A percentile compares a stretch with the other conserved stretches of the same genome.
These are phyloP conservation scores for Boletus patriciae DNA, from an alignment of 768 basidiomycete species.

Conservation along the genomic window DNA sequence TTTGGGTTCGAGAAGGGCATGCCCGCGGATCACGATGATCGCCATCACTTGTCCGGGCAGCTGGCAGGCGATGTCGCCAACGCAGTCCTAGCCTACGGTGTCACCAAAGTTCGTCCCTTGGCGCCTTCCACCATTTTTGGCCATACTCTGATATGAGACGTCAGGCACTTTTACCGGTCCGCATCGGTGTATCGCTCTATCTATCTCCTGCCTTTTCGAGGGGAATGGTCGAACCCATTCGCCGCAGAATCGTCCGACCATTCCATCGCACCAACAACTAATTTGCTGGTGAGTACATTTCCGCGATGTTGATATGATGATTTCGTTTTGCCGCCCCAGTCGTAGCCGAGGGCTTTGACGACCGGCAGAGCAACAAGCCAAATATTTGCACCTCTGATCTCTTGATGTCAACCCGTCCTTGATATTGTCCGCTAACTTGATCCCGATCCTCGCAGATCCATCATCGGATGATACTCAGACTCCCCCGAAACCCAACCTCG, in stretches of 20 bases:
- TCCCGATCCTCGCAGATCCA: neutral
- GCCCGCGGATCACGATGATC: constrained; percentile 3
- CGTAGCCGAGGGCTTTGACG: constrained; percentile 63
- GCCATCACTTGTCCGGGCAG: constrained; percentile 30
- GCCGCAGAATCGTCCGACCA: constrained; percentile 26
- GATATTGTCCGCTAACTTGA: constrained; percentile 11
- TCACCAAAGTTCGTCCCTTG: constrained; percentile 61
- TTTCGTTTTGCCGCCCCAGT: constrained; percentile 74
- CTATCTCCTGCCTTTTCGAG: constrained; percentile 73
- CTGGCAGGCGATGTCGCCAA: constrained; percentile 80
- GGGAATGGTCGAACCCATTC: constrained; percentile 60
- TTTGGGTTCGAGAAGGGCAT: constrained; percentile 70
- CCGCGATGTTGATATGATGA: constrained; percentile 44
- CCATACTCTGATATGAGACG: neutral
- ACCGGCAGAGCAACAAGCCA: constrained; percentile 67
- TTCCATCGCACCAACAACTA: constrained; percentile 15
- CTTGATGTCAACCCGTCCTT: neutral
- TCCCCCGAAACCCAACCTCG: neutral
- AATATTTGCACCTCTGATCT: constrained; percentile 64
- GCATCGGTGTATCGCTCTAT: constrained; percentile 72
- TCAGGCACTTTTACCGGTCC: constrained; percentile 71
- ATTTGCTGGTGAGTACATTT: constrained; percentile 31
- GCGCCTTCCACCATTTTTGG: neutral
- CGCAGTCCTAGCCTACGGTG: constrained; percentile 76
- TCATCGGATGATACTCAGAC: neutral